These are phyloP conservation scores for Quercus lobata DNA, from an alignment of 331 rosid species.

Conservation along the genomic window DNA sequence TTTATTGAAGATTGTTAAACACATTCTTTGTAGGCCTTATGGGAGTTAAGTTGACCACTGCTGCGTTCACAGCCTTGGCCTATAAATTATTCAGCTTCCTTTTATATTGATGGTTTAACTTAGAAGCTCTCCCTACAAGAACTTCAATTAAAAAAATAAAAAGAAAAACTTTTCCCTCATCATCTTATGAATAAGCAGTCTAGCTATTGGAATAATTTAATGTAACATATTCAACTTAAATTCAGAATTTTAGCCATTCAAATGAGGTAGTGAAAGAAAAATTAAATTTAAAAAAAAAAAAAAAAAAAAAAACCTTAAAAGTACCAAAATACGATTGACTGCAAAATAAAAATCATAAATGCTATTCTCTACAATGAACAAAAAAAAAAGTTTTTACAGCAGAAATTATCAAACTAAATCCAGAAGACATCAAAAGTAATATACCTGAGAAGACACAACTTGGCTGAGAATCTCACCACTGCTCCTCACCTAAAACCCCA, in stretches of 20 bases:
- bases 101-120: neutral
- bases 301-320: neutral
- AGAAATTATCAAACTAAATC: neutral
- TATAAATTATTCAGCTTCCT: neutral
- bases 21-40: neutral
- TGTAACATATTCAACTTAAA: neutral
- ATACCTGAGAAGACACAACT: conserved; percentile 91
- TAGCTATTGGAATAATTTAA: neutral
- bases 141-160: neutral
- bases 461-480: conserved; percentile 87
- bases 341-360: neutral
- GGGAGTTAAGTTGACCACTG: neutral
- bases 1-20: neutral
- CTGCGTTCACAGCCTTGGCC: neutral
- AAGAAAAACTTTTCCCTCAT: neutral
- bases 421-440: neutral
- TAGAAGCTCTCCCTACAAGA: neutral
- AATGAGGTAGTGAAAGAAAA: neutral
- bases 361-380: neutral
- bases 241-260: neutral
- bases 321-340: neutral
- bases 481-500: conserved; percentile 58
- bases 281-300: neutral
- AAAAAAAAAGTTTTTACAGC: neutral
- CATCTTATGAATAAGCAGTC: neutral